These are phyloP conservation scores for Massariosphaeria phaeospora DNA, from an alignment of 495 filamentous ascomycete species.

Conservation along the genomic window DNA sequence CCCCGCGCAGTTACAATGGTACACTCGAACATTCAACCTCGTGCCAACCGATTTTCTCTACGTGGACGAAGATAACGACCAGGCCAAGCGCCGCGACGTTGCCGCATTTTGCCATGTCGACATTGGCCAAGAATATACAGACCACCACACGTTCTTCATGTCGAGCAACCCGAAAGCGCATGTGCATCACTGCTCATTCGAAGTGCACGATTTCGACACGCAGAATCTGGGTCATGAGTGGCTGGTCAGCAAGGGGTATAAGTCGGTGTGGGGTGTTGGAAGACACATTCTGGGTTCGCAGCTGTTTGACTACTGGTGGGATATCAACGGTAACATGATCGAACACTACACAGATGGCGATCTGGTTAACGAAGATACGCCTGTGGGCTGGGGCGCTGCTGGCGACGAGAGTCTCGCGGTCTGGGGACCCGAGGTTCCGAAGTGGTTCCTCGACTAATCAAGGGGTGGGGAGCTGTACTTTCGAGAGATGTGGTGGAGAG, in stretches of 20 bases:
- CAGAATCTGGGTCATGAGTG: conserved; percentile 70
- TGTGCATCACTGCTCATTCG: conserved; percentile 69
- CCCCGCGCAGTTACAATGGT: conserved; percentile 55
- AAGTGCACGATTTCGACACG: conserved; percentile 72
- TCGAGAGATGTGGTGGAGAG: background rate
- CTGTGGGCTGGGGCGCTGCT: conserved; percentile 27
- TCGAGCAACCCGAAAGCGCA: conserved; percentile 48
- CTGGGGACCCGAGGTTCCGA: conserved; percentile 31
- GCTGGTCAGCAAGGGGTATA: conserved; percentile 59
- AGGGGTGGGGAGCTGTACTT: background rate
- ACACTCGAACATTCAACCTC: conserved; percentile 64
- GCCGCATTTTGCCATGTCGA: conserved; percentile 63
- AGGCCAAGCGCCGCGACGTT: conserved; percentile 45
- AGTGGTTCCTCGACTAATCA: conserved; percentile 31
- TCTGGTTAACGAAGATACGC: conserved; percentile 57
- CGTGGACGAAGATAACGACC: conserved; percentile 33
- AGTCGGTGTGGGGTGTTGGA: conserved; percentile 67
- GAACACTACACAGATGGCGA: conserved; percentile 70
- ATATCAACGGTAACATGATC: conserved; percentile 57
- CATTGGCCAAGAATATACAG: conserved; percentile 54
- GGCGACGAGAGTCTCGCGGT: conserved; percentile 31
- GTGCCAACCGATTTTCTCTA: conserved; percentile 53
- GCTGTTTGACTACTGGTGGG: conserved; percentile 66
- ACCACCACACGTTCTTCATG: conserved; percentile 75
- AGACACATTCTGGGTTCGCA: conserved; percentile 63